phyloP scores from a whole-genome alignment of 208 protist species.

The Trichomonas tenax region DNA sequence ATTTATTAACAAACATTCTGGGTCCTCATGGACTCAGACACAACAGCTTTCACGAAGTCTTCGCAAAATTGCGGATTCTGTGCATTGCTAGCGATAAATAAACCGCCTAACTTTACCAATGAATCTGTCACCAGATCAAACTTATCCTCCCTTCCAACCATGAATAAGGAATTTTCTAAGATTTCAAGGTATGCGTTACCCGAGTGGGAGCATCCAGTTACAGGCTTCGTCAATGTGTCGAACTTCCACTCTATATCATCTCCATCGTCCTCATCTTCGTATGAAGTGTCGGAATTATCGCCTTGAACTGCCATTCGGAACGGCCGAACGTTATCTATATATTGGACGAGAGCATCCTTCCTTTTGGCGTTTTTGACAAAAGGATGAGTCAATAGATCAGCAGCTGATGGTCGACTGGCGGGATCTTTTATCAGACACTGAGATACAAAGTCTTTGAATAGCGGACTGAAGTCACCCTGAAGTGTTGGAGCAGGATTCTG shows the following conservation, averaged over 20 bases:
- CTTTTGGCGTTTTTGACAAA: constrained; percentile 31
- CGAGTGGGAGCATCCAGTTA: background rate
- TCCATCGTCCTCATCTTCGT: background rate
- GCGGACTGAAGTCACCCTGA: constrained; percentile 24
- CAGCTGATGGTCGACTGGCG: constrained; percentile 14
- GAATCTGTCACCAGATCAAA: background rate
- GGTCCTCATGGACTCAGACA: background rate
- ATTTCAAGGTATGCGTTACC: background rate
- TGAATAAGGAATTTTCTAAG: background rate
- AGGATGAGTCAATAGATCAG: constrained; percentile 25
- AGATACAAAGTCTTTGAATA: constrained; percentile 39
- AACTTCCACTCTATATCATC: background rate
- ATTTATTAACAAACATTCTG: too few relatives aligned
- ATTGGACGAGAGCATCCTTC: background rate
- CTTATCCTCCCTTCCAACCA: background rate
- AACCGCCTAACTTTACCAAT: background rate
- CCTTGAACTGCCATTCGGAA: background rate
- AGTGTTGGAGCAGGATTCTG: constrained; percentile 21
- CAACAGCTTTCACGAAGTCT: background rate
- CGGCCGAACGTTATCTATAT: background rate
- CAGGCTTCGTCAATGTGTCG: background rate
- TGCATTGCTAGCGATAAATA: background rate
- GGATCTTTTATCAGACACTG: constrained; percentile 42
- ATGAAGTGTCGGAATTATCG: background rate
- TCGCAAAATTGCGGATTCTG: background rate